These are phyloP conservation scores for Triticum timopheevii DNA, from an alignment of 176 grass and related monocot species.

Conservation along the genomic window DNA sequence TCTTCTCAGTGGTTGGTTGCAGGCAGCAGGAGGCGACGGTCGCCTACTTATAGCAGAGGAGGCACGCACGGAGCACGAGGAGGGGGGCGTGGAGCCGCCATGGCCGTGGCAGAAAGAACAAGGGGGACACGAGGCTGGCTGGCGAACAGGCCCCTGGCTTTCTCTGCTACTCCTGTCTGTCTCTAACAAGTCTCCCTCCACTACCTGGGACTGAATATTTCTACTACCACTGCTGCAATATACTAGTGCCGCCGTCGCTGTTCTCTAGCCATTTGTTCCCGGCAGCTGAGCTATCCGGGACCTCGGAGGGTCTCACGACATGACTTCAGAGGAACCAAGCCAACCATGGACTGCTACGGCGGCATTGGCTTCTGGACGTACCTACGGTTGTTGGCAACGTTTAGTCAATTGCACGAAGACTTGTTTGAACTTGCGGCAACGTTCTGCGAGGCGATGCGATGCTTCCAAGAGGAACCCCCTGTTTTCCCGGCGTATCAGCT, in stretches of 20 bases:
- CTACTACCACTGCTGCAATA: not conserved
- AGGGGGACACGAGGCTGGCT: slow-evolving; percentile 45
- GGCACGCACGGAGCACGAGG: slow-evolving; percentile 68
- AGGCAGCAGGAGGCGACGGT: slow-evolving; percentile 13
- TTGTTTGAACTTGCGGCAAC: slow-evolving; percentile 36
- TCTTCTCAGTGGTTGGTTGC: not conserved
- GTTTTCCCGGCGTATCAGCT: not conserved
- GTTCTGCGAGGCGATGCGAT: not conserved
- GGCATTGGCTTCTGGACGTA: slow-evolving; percentile 26
- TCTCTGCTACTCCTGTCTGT: slow-evolving; percentile 34
- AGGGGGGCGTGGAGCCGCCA: slow-evolving; percentile 39
- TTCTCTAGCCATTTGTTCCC: slow-evolving; percentile 32
- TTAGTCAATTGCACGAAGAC: not conserved
- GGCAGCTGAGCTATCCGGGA: slow-evolving; percentile 48
- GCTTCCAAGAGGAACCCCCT: not conserved
- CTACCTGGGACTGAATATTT: not conserved
- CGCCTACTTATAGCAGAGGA: slow-evolving; percentile 49
- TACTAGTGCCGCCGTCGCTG: slow-evolving; percentile 2
- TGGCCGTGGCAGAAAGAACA: slow-evolving; percentile 47
- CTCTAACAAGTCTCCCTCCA: slow-evolving; percentile 32
- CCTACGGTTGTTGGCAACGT: slow-evolving; percentile 13
- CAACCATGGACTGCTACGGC: slow-evolving; percentile 13
- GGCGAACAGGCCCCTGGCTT: slow-evolving; percentile 57
- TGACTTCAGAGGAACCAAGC: not conserved
- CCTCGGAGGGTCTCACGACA: slow-evolving; percentile 30